Base-by-base conservation (phyloP, 2,329 filamentous ascomycete genomes). In the Cyphellophora europaea region DNA sequence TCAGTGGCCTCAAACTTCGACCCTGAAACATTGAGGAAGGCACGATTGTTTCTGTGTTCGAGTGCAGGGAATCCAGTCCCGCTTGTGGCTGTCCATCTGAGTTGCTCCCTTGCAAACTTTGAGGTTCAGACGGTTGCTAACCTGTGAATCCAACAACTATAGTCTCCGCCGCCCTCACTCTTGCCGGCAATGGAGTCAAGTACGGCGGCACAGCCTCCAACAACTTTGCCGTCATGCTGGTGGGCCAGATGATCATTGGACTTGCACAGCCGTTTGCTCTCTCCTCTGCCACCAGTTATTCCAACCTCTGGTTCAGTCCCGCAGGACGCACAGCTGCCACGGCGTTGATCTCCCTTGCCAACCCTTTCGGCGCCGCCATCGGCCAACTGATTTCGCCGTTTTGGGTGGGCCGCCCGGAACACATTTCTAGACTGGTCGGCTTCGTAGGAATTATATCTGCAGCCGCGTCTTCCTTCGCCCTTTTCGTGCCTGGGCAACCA, bases 231-330 rank as follows among this genome's bases (percentile, higher is more conserved):
- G 69, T 82, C 29, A 79, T 86, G 42, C 85, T 96, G 81, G 79
- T 93, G 48, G 89, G 89, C 4, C 89, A 96, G 63, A 81, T 96
- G 54, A 57, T 98, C 41, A 86, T 83, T 34, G 91, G 89, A 1
- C 69, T 95, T 25, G 79, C 86, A 1, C 91, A 98, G 55, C 88
- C 91, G 0, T 96, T 96, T 56, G 85, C 93, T 10, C 74, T 96
- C 6, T 78, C 82, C 5, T 86, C 89, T 0, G 89, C 91, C 1
- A 89, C 91, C 0, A 71, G 85, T 42, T 98, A 93, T 60, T 91
- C 84, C 36, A 88, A 95, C 55, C 66, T 94, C 40, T 96, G 91
- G 91, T 96, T 96, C 61, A 88, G 85, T 2, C 79, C 82, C 49
- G 65, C 69, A 8, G 89, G 88, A 5, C 76, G 91, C 36, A 83